Evolutionary conservation across 2,329 filamentous ascomycete species (phyloP).

Genomic region (Aureobasidium sp.): DNA sequence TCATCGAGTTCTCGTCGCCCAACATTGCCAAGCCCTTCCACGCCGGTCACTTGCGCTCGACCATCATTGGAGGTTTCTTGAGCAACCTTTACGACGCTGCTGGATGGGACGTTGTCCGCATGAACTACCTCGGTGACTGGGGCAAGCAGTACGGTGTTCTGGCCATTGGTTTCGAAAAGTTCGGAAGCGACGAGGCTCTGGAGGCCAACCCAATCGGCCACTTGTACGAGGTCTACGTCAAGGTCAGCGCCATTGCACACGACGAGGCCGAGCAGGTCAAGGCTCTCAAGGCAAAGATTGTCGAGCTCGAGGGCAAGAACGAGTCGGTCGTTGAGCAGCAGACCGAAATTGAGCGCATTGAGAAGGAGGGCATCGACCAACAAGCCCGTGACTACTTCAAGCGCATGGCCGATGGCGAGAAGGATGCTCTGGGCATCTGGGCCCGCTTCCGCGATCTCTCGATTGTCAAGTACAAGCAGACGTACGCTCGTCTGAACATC

Average conservation of each 20-base stretch:
- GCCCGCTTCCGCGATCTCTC: conserved; percentile 57
- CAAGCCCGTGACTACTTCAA: conserved; percentile 66
- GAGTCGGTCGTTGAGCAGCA: conserved; percentile 44
- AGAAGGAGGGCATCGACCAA: conserved; percentile 58
- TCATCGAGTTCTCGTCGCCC: conserved; percentile 78
- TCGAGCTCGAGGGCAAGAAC: conserved; percentile 37
- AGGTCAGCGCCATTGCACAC: conserved; percentile 58
- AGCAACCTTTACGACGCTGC: conserved; percentile 61
- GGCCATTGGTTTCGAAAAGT: conserved; percentile 67
- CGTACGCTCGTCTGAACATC: conserved; percentile 59
- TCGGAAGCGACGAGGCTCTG: conserved; percentile 66
- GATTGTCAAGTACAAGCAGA: conserved; percentile 58
- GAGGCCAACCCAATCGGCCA: conserved; percentile 71
- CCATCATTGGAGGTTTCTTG: conserved; percentile 68
- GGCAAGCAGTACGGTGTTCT: conserved; percentile 67
- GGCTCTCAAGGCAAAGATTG: conserved; percentile 37
- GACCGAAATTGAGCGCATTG: conserved; percentile 42
- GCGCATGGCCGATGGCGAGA: conserved; percentile 58
- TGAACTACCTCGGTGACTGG: conserved; percentile 78
- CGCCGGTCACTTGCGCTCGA: conserved; percentile 66
- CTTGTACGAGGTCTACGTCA: conserved; percentile 73
- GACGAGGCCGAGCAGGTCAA: conserved; percentile 62
- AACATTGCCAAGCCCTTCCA: conserved; percentile 83
- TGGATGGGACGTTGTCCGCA: conserved; percentile 62
- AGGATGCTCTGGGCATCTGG: conserved; percentile 54